These are phyloP conservation scores for Tolypocladium tundrense DNA, from an alignment of 2,329 filamentous ascomycete genomes.

Conservation along the genomic window DNA sequence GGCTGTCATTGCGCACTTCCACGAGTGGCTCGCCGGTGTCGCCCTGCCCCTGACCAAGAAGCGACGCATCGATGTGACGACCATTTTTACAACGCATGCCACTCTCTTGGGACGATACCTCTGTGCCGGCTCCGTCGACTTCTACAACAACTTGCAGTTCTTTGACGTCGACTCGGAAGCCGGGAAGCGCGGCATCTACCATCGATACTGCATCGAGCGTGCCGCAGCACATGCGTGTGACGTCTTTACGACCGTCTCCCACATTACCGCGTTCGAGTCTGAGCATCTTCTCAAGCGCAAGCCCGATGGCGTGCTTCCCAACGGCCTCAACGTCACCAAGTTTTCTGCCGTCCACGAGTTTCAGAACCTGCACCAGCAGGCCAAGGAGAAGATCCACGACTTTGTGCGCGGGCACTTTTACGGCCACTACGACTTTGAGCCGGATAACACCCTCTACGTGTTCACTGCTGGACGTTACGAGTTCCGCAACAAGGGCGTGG, in stretches of 20 bases:
- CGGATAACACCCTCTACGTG: slow-evolving; percentile 93
- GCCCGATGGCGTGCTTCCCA: slow-evolving; percentile 90
- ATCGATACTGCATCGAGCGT: slow-evolving; percentile 95
- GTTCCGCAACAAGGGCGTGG: slow-evolving; percentile 95
- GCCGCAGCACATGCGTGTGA: slow-evolving; percentile 85
- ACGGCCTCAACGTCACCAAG: slow-evolving; percentile 92
- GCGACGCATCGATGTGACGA: slow-evolving; percentile 90
- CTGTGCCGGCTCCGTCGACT: slow-evolving; percentile 93
- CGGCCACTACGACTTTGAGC: slow-evolving; percentile 93
- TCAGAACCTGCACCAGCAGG: slow-evolving; percentile 92
- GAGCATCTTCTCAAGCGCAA: slow-evolving; percentile 97
- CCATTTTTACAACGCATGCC: slow-evolving; percentile 97
- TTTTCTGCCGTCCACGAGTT: slow-evolving; percentile 98
- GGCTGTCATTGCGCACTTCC: slow-evolving; percentile 95
- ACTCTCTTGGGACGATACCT: slow-evolving; percentile 92
- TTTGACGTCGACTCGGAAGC: slow-evolving; percentile 96
- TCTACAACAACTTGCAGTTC: slow-evolving; percentile 97
- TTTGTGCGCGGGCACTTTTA: slow-evolving; percentile 98
- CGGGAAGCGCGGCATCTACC: slow-evolving; percentile 96
- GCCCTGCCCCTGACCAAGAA: slow-evolving; percentile 86
- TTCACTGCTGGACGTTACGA: slow-evolving; percentile 97
- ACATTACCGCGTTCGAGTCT: slow-evolving; percentile 96
- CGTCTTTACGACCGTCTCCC: slow-evolving; percentile 97
- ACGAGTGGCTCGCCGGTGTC: slow-evolving; percentile 96
- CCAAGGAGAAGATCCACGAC: slow-evolving; percentile 96